phyloP scores from a whole-genome alignment of 352 stramenopile genomes.

The Globisporangium uncinulatum region DNA sequence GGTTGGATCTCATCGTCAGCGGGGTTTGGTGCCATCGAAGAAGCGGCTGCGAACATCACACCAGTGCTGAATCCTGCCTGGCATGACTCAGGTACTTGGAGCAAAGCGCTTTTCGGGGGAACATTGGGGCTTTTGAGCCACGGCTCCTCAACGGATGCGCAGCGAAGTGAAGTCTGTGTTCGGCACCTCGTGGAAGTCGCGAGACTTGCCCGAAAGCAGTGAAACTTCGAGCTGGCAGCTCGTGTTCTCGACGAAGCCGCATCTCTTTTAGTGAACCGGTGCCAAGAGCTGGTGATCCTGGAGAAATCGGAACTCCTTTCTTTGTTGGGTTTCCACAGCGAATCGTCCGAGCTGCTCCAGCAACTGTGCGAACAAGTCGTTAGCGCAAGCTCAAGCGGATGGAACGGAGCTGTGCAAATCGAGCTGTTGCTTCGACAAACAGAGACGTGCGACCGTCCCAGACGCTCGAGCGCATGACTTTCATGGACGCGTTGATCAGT shows the following conservation, averaged over 20 bases:
- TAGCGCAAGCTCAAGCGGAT: not conserved
- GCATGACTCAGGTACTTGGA: constrained; percentile 36
- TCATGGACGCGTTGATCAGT: not conserved
- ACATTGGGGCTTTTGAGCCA: no score
- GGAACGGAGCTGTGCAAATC: not conserved
- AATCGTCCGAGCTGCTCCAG: constrained; percentile 24
- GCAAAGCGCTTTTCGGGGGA: constrained; percentile 13
- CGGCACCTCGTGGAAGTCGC: constrained; percentile 28
- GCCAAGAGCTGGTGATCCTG: constrained; percentile 13
- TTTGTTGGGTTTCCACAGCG: constrained; percentile 21
- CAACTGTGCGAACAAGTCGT: constrained; percentile 17
- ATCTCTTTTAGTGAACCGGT: not conserved
- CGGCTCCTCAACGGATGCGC: not conserved
- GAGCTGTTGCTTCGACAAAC: constrained; percentile 28
- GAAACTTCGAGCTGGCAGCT: constrained; percentile 37
- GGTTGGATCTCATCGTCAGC: not conserved
- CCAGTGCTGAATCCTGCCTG: constrained; percentile 17
- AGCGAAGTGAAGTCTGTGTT: not conserved
- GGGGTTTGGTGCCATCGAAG: not conserved
- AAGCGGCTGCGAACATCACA: not conserved
- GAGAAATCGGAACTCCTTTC: constrained; percentile 39
- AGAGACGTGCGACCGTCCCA: constrained; percentile 13
- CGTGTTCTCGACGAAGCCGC: constrained; percentile 26
- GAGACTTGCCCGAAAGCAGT: constrained; percentile 43
- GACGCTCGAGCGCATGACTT: constrained; percentile 11